Evolutionary conservation across 495 filamentous ascomycete species (phyloP).

Genomic region (Massariosphaeria phaeospora): DNA sequence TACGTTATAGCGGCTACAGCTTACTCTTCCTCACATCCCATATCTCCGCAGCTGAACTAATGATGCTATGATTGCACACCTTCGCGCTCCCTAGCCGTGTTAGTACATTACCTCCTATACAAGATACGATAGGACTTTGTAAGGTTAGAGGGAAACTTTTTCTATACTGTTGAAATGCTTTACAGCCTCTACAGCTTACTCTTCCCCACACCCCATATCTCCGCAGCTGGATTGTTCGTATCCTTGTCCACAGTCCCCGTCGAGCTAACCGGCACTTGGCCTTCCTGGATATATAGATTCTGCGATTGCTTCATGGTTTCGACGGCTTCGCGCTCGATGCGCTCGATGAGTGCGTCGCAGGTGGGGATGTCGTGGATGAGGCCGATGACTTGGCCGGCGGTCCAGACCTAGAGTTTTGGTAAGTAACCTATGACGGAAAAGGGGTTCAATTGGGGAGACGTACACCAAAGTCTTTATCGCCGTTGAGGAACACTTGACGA

Average conservation of each 20-base stretch:
- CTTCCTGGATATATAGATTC: slow-evolving; percentile 34
- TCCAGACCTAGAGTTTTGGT: slow-evolving; percentile 53
- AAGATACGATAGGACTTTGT: too few species aligned
- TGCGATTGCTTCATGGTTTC: slow-evolving; percentile 40
- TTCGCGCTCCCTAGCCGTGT: too few species aligned
- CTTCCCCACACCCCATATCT: slow-evolving; percentile 44
- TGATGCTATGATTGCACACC: too few species aligned
- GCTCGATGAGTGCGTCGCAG: slow-evolving; percentile 51
- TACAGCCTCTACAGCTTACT: slow-evolving; percentile 39
- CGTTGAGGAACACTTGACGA: slow-evolving; percentile 83
- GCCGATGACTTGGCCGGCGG: slow-evolving; percentile 65
- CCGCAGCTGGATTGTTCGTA: slow-evolving; percentile 40
- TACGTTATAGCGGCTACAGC: too few species aligned
- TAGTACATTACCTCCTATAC: too few species aligned
- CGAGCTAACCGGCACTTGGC: slow-evolving; percentile 28
- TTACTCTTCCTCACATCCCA: too few species aligned
- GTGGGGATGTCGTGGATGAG: slow-evolving; percentile 66
- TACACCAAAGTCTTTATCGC: slow-evolving; percentile 86
- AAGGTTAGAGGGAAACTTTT: too few species aligned
- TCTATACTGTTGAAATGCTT: too few species aligned
- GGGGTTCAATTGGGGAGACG: slow-evolving; percentile 7
- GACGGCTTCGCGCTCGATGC: slow-evolving; percentile 63
- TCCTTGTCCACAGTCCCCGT: slow-evolving; percentile 32
- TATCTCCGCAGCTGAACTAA: too few species aligned
- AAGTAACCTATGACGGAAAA: neutral